Evolutionary conservation across 257 asterid genomes (phyloP), one percentile per base, ranked within the genome.

Genomic region (Prunella vulgaris): DNA sequence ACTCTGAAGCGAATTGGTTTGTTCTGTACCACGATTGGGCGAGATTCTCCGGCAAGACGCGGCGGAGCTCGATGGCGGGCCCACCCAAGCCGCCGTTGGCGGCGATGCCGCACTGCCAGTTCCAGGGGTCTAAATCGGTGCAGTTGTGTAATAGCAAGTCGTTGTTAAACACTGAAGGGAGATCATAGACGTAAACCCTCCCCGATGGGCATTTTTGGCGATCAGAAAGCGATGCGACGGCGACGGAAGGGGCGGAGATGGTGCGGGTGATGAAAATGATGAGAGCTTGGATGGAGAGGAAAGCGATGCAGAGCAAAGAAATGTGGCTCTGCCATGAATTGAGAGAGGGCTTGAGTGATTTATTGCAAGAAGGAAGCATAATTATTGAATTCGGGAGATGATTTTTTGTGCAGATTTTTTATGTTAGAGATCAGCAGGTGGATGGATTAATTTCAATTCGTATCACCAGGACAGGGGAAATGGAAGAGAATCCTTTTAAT

Each of bases 21-120:
- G 93, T 87, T 27, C 87, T 74, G 80, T 75, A 87, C 93, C 90
- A 84, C 7, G 90, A 83, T 18, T 68, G 46, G 9, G 71, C 5
- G 66, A 87, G 76, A 51, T 77, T 77, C 20, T 22, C 54, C 22
- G 90, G 85, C 70, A 87, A 51, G 21, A 77, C 10, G 13, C 70
- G 72, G 67, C 73, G 85, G 69, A 87, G 83, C 20, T 81, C 90
- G 22, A 80, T 48, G 75, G 88, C 93, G 33, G 64, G 72, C 2
- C 80, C 77, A 13, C 90, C 90, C 21, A 71, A 69, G 40, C 93
- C 93, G 48, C 64, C 75, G 62, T 83, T 79, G 28, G 86, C 59
- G n/a, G 77, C 80, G 58, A 70, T 76, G 10, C 78, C 82, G 73
- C 88, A 85, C 0, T 78, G 82, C 68, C 84, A 83, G 24, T 71